A percentile compares a stretch with the other conserved stretches of the same genome.
Conservation (phyloP, 208 protist species). For the Zelonia costaricensis region DNA sequence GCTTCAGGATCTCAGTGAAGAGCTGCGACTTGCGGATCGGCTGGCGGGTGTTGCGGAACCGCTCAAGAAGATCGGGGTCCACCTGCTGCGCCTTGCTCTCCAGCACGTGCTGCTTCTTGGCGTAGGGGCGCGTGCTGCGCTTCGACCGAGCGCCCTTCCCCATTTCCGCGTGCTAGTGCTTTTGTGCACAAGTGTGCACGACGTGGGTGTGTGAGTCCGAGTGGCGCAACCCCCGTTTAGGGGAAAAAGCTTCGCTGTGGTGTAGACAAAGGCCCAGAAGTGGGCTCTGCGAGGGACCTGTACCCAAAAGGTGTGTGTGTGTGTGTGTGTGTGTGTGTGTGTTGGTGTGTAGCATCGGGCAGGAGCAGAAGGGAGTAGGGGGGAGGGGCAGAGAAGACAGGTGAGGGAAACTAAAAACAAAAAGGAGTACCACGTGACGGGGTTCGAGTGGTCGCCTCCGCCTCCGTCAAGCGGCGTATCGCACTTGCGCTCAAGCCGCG, state of each 20-base stretch:
- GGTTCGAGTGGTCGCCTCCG: no score
- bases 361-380: no score
- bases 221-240: not conserved
- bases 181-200: no score
- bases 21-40: conserved; percentile 85
- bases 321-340: not conserved
- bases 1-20: conserved; percentile 83
- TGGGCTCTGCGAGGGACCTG: no score
- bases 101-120: conserved; percentile 39
- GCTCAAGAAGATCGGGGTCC: conserved; percentile 74
- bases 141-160: conserved; percentile 81
- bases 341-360: not conserved
- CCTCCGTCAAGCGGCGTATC: no score
- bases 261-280: no score
- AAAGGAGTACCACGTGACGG: no score
- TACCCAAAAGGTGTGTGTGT: not conserved
- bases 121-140: conserved; percentile 38
- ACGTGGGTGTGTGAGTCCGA: no score
- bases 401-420: no score
- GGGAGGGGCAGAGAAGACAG: no score
- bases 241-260: no score
- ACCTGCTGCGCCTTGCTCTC: conserved; percentile 56
- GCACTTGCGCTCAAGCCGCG: no score
- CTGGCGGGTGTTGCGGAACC: conserved; percentile 84
- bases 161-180: conserved; percentile 57